A percentile compares a stretch with the other conserved stretches of the same genome.
phyloP scores from a whole-genome alignment of 495 filamentous ascomycete species.

The Penicillium dipodomyicola region DNA sequence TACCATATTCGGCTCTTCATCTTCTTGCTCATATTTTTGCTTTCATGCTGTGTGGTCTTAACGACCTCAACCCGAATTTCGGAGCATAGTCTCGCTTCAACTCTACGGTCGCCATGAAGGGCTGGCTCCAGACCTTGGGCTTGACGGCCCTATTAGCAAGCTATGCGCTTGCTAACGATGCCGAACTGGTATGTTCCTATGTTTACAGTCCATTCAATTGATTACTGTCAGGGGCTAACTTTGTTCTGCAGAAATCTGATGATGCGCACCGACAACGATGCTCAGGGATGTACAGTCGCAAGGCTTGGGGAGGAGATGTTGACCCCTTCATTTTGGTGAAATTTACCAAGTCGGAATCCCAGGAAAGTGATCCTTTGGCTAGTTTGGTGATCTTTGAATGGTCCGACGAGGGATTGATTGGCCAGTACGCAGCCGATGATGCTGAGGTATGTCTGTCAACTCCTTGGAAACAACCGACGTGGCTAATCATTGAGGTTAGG shows the following conservation, averaged over 20 bases:
- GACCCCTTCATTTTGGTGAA: slow-evolving; percentile 87
- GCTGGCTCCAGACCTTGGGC: slow-evolving; percentile 49
- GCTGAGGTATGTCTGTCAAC: slow-evolving; percentile 30
- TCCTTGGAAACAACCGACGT: neutral
- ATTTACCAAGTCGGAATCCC: slow-evolving; percentile 61
- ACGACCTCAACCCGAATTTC: slow-evolving; percentile 17
- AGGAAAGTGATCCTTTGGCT: slow-evolving; percentile 66
- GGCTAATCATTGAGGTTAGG: slow-evolving; percentile 28
- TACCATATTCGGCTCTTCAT: slow-evolving; percentile 1
- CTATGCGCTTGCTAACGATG: slow-evolving; percentile 56
- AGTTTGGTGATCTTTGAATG: slow-evolving; percentile 94
- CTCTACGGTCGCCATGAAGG: slow-evolving; percentile 49
- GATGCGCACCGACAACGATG: slow-evolving; percentile 81
- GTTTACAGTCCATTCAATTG: slow-evolving; percentile 14
- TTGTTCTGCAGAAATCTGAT: slow-evolving; percentile 60
- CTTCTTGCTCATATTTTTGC: slow-evolving; percentile 15
- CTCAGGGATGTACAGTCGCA: slow-evolving; percentile 94
- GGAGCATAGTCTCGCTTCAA: slow-evolving; percentile 33
- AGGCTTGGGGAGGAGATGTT: slow-evolving; percentile 81
- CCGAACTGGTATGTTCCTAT: slow-evolving; percentile 55
- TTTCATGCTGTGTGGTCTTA: slow-evolving; percentile 19
- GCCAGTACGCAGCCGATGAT: slow-evolving; percentile 41
- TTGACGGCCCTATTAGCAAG: slow-evolving; percentile 52
- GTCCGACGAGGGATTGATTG: slow-evolving; percentile 77
- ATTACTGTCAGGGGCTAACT: slow-evolving; percentile 14